phyloP scores from a whole-genome alignment of 257 asterid species.

The Solanum appendiculatum region DNA sequence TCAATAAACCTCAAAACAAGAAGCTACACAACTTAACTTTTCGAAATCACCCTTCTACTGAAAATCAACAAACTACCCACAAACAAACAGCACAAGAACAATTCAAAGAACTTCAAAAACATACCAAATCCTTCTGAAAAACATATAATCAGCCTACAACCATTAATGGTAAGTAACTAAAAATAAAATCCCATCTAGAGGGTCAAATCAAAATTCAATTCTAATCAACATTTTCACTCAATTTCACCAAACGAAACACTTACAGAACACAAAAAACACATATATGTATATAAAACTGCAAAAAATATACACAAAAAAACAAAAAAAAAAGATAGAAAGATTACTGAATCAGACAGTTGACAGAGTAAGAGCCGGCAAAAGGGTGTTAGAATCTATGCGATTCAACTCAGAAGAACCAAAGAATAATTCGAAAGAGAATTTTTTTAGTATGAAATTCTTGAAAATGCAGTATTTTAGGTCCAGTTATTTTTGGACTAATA shows the following conservation, averaged over 20 bases:
- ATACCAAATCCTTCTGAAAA: slow-evolving; percentile 2
- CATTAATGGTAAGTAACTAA: background rate
- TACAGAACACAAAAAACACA: background rate
- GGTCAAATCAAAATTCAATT: background rate
- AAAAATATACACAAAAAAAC: background rate
- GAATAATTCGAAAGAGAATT: background rate
- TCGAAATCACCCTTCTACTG: background rate
- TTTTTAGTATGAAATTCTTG: background rate
- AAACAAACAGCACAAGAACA: background rate
- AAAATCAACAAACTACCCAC: background rate
- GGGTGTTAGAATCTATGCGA: background rate
- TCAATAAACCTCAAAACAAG: background rate
- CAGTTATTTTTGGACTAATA: background rate
- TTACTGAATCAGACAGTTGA: slow-evolving; percentile 15
- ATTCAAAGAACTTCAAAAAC: background rate
- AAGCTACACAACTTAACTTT: background rate
- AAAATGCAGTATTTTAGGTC: background rate
- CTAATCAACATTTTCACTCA: background rate
- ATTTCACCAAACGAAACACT: background rate
- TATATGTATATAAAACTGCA: background rate
- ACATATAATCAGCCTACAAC: slow-evolving; percentile 1
- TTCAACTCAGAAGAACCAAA: background rate
- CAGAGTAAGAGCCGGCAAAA: slow-evolving; percentile 9
- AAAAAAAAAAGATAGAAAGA: background rate
- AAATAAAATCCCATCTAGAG: background rate